phyloP scores from a whole-genome alignment of 495 filamentous ascomycete species.

The Hypomontagnella submonticulosa region DNA sequence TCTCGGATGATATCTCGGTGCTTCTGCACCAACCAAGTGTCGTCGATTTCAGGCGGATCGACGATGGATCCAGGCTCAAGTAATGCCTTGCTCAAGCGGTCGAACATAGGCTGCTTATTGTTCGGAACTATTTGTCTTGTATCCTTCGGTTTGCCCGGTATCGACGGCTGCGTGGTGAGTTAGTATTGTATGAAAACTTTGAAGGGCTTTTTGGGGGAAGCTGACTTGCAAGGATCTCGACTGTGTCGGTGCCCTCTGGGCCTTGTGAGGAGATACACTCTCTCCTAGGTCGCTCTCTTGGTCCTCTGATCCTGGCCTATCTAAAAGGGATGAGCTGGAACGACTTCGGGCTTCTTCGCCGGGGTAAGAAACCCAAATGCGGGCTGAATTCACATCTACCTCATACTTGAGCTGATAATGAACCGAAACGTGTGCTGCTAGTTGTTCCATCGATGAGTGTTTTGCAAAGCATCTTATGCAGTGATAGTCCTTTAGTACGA shows the following conservation, averaged over 20 bases:
- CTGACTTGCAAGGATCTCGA: constrained; percentile 34
- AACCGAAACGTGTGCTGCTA: constrained; percentile 57
- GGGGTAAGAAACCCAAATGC: constrained; percentile 42
- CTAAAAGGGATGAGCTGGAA: constrained; percentile 36
- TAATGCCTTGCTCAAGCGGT: constrained; percentile 60
- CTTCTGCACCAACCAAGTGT: constrained; percentile 63
- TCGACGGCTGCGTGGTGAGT: constrained; percentile 21
- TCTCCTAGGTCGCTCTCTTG: constrained; percentile 43
- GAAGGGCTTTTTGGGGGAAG: background rate
- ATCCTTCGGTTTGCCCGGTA: constrained; percentile 40
- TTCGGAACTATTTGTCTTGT: constrained; percentile 56
- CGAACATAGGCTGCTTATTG: constrained; percentile 61
- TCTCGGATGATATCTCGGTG: constrained; percentile 63
- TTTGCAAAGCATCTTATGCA: constrained; percentile 60
- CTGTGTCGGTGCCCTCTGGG: constrained; percentile 41
- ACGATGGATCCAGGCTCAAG: constrained; percentile 59
- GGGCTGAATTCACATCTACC: constrained; percentile 48
- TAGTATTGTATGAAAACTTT: constrained; percentile 33
- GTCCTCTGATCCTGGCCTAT: constrained; percentile 33
- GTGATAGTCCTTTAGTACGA: constrained; percentile 52
- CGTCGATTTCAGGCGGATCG: constrained; percentile 55
- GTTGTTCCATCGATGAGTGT: constrained; percentile 54
- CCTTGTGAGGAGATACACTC: constrained; percentile 42
- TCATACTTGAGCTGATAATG: constrained; percentile 59
- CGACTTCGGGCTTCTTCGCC: constrained; percentile 42